Conservation (phyloP, 1,139 yeast species). For the Blastobotrys elegans region DNA sequence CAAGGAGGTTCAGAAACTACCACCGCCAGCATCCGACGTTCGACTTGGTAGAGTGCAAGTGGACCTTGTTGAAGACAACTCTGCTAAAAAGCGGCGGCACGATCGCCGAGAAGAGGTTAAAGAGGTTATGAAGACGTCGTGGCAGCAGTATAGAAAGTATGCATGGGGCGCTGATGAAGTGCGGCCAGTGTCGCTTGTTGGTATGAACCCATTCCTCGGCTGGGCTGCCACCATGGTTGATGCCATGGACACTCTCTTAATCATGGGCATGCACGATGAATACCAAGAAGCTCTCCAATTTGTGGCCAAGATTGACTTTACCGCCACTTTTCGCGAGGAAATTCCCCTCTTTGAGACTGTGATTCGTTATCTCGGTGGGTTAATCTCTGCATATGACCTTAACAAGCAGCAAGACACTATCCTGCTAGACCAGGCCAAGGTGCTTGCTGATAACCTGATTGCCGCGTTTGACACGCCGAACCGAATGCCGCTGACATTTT, state of each 20-base stretch:
- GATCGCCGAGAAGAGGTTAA: constrained; percentile 44
- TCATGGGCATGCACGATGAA: constrained; percentile 57
- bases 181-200: constrained; percentile 35
- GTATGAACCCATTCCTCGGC: constrained; percentile 41
- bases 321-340: constrained; percentile 36
- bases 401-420: constrained; percentile 45
- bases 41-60: constrained; percentile 20
- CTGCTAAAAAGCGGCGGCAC: constrained; percentile 11
- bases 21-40: constrained; percentile 11
- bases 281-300: constrained; percentile 48
- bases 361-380: constrained; percentile 67
- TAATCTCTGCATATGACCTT: constrained; percentile 64
- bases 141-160: constrained; percentile 53
- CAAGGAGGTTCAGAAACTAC: constrained; percentile 13
- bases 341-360: constrained; percentile 72
- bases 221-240: constrained; percentile 58
- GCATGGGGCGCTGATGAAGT: constrained; percentile 62
- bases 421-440: constrained; percentile 53
- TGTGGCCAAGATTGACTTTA: constrained; percentile 51
- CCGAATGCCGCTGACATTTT: constrained; percentile 63
- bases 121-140: constrained; percentile 50
- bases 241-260: constrained; percentile 59
- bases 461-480: constrained; percentile 70
- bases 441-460: constrained; percentile 59
- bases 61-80: constrained; percentile 14